These are phyloP conservation scores for Wakefieldia striispora DNA, from an alignment of 768 basidiomycete genomes.

Conservation along the genomic window DNA sequence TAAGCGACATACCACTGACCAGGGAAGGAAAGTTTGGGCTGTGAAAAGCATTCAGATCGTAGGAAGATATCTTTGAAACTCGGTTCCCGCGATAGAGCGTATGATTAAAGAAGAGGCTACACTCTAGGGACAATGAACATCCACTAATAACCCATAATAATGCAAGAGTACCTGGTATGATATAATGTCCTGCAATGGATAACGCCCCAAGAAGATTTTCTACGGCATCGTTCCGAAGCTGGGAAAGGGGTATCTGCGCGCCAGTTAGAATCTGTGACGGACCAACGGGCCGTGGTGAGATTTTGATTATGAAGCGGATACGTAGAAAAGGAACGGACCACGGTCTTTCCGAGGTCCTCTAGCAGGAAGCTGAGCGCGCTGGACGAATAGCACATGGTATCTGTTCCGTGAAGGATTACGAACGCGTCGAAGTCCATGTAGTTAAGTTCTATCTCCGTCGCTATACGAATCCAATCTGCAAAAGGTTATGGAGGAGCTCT, in stretches of 20 bases:
- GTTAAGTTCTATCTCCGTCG: constrained; percentile 91
- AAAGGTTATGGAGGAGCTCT: constrained; percentile 7
- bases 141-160: neutral
- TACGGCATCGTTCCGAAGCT: constrained; percentile 90
- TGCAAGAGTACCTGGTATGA: constrained; percentile 70
- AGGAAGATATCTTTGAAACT: constrained; percentile 79
- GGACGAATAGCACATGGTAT: constrained; percentile 88
- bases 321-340: constrained; percentile 49
- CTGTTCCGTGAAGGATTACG: constrained; percentile 86
- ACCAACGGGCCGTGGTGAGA: neutral
- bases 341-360: constrained; percentile 90
- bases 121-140: constrained; percentile 48
- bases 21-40: constrained; percentile 84
- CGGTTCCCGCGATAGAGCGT: constrained; percentile 83
- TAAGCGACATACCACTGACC: constrained; percentile 57
- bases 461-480: constrained; percentile 86
- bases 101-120: constrained; percentile 88
- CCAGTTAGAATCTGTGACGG: constrained; percentile 78
- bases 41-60: constrained; percentile 78
- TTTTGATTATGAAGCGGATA: neutral
- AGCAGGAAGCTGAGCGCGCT: constrained; percentile 89
- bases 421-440: constrained; percentile 87
- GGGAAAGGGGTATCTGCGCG: constrained; percentile 89
- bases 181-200: constrained; percentile 85
- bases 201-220: constrained; percentile 91